phyloP scores from a whole-genome alignment of 2,329 filamentous ascomycete species.

The Apiospora aurea region DNA sequence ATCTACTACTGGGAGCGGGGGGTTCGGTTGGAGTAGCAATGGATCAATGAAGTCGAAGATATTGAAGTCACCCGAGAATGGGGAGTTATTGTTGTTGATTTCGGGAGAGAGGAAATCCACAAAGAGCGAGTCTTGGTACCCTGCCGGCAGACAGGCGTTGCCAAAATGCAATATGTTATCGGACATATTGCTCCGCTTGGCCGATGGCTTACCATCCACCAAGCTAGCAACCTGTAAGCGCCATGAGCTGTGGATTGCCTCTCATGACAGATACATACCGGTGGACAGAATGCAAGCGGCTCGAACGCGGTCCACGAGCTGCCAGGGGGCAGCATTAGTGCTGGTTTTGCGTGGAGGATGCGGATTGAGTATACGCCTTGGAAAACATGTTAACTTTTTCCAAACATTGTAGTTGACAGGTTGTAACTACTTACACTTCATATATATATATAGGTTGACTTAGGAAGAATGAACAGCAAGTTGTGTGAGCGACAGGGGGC shows the following conservation, averaged over 20 bases:
- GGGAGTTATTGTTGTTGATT: neutral
- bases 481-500: neutral
- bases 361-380: neutral
- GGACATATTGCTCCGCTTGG: neutral
- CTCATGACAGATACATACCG: neutral
- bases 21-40: too few species aligned
- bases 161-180: neutral
- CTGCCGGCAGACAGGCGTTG: neutral
- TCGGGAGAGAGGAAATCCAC: neutral
- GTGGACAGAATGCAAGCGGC: neutral
- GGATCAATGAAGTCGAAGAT: neutral
- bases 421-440: neutral
- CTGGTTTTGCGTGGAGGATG: neutral
- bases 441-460: neutral
- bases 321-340: neutral
- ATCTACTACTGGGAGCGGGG: too few species aligned
- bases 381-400: neutral
- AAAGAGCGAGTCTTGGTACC: neutral
- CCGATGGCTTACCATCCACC: neutral
- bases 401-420: fast-evolving
- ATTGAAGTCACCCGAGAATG: neutral
- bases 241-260: neutral
- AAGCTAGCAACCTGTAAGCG: neutral
- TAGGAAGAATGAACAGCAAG: neutral
- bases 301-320: neutral